Evolutionary conservation across 2,329 filamentous ascomycete genomes (phyloP), one percentile per base, ranked within the genome.

Genomic region (Fusarium torreyae): DNA sequence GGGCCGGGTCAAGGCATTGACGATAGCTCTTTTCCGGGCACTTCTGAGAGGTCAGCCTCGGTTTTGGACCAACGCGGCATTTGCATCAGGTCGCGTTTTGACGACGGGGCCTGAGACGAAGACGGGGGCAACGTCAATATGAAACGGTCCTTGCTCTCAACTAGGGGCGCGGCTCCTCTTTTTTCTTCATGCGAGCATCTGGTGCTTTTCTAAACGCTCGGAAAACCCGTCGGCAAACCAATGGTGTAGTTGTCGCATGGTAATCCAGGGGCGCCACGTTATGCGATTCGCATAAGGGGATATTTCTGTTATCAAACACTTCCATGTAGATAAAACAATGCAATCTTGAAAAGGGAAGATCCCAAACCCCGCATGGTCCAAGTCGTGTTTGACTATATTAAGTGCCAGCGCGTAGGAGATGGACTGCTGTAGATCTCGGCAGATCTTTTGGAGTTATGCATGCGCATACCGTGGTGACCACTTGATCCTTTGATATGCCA

Each of bases 101-200:
- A 53, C 54, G 48, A 59, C 46, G 58, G 63, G 58, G 64, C 63
- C 72, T 74, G 72, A 74, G 72, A 74, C 72, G 63, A 17, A 20
- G 36, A 13, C 45, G 33, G 57, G 66, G 46, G 48, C 43, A 31
- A 73, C 52, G 54, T 67, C 69, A 57, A 72, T 50, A 39, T 74
- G 72, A 74, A 74, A 74, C 72, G 62, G 54, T 64, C 63, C 63
- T 42, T 66, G 62, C 59, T 68, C 51, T 66, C 15, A 44, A 43
- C 22, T 15, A 57, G 61, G 66, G 61, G 57, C 39, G 44, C 28
- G 49, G 49, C 55, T 67, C 55, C 48, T 51, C 59, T 64, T 53
- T 64, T 71, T 64, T 71, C 66, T 73, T 58, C 67, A 67, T 68
- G 65, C 61, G 65, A 56, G 61, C 50, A 46, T 53, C 56, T 57